Conservation (phyloP, 805 yeast genomes). For the Wickerhamiella alocasiicola region DNA sequence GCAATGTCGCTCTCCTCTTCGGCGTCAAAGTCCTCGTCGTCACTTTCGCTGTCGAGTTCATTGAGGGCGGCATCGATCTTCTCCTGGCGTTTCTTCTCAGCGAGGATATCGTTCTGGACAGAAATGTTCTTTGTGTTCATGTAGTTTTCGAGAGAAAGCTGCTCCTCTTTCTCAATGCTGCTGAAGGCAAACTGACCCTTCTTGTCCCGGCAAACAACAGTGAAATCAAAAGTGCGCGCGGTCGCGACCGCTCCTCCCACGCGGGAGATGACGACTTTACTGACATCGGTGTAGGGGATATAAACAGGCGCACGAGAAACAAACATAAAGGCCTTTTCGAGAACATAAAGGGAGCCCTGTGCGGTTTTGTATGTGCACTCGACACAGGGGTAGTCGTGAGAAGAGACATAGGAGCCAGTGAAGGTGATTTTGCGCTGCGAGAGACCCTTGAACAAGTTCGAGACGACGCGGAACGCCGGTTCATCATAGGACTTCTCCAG, state of each 20-base stretch:
- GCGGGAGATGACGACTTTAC: slow-evolving; percentile 70
- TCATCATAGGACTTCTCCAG: slow-evolving; percentile 66
- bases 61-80: slow-evolving; percentile 47
- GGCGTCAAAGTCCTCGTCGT: slow-evolving; percentile 72
- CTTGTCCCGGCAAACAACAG: slow-evolving; percentile 55
- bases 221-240: slow-evolving; percentile 78
- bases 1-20: slow-evolving; percentile 59
- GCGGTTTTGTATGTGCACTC: slow-evolving; percentile 88
- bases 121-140: slow-evolving; percentile 64
- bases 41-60: slow-evolving; percentile 37
- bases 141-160: slow-evolving; percentile 60
- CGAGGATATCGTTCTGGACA: slow-evolving; percentile 79
- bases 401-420: slow-evolving; percentile 71
- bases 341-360: slow-evolving; percentile 87
- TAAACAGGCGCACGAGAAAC: slow-evolving; percentile 89
- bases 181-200: slow-evolving; percentile 71
- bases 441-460: slow-evolving; percentile 80
- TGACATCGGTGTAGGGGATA: slow-evolving; percentile 74
- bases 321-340: slow-evolving; percentile 81
- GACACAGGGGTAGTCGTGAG: slow-evolving; percentile 71
- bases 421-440: slow-evolving; percentile 74
- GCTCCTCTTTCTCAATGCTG: slow-evolving; percentile 82
- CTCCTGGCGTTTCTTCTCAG: slow-evolving; percentile 69
- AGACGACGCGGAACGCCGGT: slow-evolving; percentile 72
- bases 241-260: slow-evolving; percentile 68